Base-by-base conservation (phyloP, 192 early-diverging fungal genomes). In the Chytriomyces sp. region DNA sequence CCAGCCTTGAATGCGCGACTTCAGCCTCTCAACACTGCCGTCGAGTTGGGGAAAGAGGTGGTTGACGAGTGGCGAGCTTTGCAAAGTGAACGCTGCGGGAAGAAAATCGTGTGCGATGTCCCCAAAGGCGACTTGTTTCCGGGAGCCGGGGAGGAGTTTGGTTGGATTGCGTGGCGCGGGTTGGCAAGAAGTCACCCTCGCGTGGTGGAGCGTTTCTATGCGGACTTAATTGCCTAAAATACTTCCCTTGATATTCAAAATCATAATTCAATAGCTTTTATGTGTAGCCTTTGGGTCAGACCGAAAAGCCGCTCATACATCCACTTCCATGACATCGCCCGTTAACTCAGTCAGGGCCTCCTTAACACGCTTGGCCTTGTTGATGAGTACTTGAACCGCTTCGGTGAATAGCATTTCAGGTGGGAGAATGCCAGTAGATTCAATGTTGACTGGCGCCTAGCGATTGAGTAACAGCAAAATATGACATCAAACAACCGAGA, bases 341-440 rank as follows among this genome's bases (percentile, higher is more conserved):
- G 59, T 61, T 36, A 61, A 61, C 34, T 61, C 59, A 8, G 59
- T 32, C 2, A 61, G 59, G 34, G 89, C 91, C 2, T 76, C 66
- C 76, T 91, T 91, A 41, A 92, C 76, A 58, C 80, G 82, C 31
- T 85, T 78, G 76, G 91, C 91, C 81, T 98, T 98, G 72, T 92
- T 85, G 28, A 90, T 84, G 63, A 98, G 81, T 17, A 92, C 86
- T 66, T 91, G 80, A n/a, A 93, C 79, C 19, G 94, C 90, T 72
- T 91, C 87, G 59, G 77, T 78, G 72, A 98, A 89, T 30, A 98
- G 70, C 49, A 83, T 81, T 76, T 95, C 84, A 3, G 95, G 92
- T 34, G 87, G 76, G 61, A 94, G 81, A 49, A 87, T 84, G 39
- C 96, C 95, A 5, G 91, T 90, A 5, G 93, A 93, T 81, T 98